Evolutionary conservation across 2,329 filamentous ascomycete species (phyloP).

Genomic region (Talaromyces sp.): DNA sequence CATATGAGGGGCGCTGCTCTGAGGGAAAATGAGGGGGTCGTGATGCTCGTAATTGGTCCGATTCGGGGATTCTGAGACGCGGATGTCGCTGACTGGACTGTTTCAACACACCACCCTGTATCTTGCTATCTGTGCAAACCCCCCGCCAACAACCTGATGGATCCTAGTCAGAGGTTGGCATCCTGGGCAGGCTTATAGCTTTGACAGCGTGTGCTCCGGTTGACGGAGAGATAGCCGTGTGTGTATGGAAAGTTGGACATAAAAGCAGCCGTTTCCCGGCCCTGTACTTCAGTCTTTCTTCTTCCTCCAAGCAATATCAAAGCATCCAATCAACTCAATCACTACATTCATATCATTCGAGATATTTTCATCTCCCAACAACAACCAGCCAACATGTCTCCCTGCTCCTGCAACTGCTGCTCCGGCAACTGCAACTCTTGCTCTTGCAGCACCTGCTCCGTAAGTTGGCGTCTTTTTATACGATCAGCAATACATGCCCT

Average conservation of each 20-base stretch:
- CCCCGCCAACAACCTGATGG: background rate
- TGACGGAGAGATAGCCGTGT: background rate
- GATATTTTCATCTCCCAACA: conserved; percentile 7
- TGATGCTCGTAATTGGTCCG: background rate
- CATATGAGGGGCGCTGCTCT: background rate
- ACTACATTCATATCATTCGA: background rate
- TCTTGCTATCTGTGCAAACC: background rate
- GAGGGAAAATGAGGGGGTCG: background rate
- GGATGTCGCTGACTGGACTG: background rate
- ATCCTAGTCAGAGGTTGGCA: background rate
- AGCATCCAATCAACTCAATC: background rate
- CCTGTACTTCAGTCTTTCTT: background rate
- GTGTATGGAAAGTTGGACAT: background rate
- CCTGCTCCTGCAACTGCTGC: conserved; percentile 40
- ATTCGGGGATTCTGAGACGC: background rate
- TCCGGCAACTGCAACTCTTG: conserved; percentile 36
- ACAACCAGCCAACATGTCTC: conserved; percentile 32
- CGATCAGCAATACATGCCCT: background rate
- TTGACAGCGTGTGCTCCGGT: background rate
- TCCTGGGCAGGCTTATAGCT: background rate
- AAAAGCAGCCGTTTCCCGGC: background rate
- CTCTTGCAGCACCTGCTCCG: conserved; percentile 35
- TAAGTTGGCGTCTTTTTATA: conserved; percentile 18
- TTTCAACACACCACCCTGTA: background rate
- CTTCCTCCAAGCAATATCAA: background rate